phyloP scores from a whole-genome alignment of 2,329 filamentous ascomycete genomes.

The Phialocephala sp. region DNA sequence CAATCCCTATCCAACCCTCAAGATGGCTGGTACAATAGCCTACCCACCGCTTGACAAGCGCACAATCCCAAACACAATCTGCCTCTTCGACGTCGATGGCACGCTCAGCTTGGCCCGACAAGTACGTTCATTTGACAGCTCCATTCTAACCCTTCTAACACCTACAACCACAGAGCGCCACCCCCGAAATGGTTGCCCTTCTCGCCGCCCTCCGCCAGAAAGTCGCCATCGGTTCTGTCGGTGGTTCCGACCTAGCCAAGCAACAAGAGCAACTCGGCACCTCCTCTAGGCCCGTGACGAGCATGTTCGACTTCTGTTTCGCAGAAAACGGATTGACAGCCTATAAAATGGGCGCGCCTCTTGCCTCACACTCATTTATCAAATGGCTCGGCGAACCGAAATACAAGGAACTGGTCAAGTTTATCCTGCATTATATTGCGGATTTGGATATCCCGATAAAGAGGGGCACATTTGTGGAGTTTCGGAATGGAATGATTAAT shows the following conservation, averaged over 20 bases:
- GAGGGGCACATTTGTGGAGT: constrained; percentile 85
- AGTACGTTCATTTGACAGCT: constrained; percentile 55
- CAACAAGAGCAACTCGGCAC: constrained; percentile 95
- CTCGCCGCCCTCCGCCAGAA: constrained; percentile 84
- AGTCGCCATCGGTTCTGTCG: constrained; percentile 89
- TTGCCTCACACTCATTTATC: constrained; percentile 87
- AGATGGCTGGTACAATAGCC: constrained; percentile 18
- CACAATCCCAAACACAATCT: constrained; percentile 89
- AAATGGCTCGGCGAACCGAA: constrained; percentile 82
- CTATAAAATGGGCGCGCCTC: constrained; percentile 77
- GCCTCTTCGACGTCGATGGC: constrained; percentile 94
- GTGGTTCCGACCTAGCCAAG: constrained; percentile 89
- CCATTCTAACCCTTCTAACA: neutral
- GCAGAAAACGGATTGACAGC: constrained; percentile 95
- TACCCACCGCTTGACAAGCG: constrained; percentile 79
- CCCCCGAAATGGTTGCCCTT: constrained; percentile 81
- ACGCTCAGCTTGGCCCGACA: constrained; percentile 84
- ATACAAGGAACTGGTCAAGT: constrained; percentile 80
- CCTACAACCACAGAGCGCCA: constrained; percentile 58
- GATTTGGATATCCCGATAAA: constrained; percentile 85
- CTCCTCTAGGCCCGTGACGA: constrained; percentile 69
- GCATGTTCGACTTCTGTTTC: constrained; percentile 97
- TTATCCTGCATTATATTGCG: constrained; percentile 81
- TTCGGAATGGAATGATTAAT: constrained; percentile 82
- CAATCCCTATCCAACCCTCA: constrained; percentile 9